Evolutionary conservation across 257 asterid species (phyloP), one percentile per base, ranked within the genome.

Genomic region (Oldenlandia corymbosa): DNA sequence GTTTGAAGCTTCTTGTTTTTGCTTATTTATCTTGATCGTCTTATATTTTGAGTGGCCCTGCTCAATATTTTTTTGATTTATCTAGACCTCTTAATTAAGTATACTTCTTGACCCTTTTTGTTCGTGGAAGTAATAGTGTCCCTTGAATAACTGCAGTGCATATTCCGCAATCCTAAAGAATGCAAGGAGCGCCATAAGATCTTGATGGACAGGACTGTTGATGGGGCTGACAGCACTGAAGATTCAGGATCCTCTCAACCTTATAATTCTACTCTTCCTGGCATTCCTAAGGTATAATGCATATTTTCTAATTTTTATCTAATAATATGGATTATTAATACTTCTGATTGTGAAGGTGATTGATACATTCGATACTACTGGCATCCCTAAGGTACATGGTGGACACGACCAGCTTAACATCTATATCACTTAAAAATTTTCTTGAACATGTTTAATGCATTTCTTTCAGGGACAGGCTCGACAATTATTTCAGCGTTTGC

Each of bases 221-320:
- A 94, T 74, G 99, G 97, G 65, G 89, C 92, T 43, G 99, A 93
- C 75, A 88, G 97, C 71, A 94, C 97, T 65, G 95, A 94, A 59
- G 96, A 90, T 80, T 86, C 99, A 58, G 95, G 97, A 72, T 88
- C 94, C 69, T 88, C 95, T n/a, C 93, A 86, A 68, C 94, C 91
- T 69, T 90, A 94, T 76, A 88, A 86, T 68, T 88, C 95, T 67
- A 84, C 93, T 10, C 79, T 94, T 73, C 97, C 96, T 66, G 99
- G 99, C 70, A 94, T 94, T 71, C 99, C 99, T 51, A 94, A 88
- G 86, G 99, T 84, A 76, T 66, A 71, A 23, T 45, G 42, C 63
- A 26, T 59, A 63, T 53, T 57, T 58, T 58, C 52, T 52, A 23
- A 16, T 5, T 64, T 50, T 32, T 21, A 0, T 58, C 4, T 34